phyloP scores from a whole-genome alignment of 495 filamentous ascomycete genomes.

The Cercophora newfieldiana region DNA sequence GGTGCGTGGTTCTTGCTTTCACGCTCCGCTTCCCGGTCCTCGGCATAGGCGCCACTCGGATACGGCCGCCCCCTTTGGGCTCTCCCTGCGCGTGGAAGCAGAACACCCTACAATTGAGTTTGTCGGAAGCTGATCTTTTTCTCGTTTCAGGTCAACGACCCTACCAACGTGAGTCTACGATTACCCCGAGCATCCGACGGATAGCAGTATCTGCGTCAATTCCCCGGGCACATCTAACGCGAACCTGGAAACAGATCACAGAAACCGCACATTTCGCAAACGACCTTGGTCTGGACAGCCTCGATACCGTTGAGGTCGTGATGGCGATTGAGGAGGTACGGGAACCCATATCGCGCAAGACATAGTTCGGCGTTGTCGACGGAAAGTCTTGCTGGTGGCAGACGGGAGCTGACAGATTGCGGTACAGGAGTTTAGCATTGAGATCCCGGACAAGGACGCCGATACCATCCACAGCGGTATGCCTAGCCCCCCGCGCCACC shows the following conservation, averaged over 20 bases:
- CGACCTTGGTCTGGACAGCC: constrained; percentile 91
- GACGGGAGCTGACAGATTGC: constrained; percentile 1
- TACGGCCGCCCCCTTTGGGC: not conserved
- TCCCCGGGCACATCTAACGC: constrained; percentile 8
- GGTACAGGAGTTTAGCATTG: constrained; percentile 95
- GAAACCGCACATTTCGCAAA: constrained; percentile 85
- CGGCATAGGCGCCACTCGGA: not conserved
- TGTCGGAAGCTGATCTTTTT: constrained; percentile 14
- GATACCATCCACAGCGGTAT: constrained; percentile 95
- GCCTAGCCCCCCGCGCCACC: constrained; percentile 35
- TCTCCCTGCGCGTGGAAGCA: not conserved
- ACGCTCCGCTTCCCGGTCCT: not conserved
- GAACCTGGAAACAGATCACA: constrained; percentile 63
- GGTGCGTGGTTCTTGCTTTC: constrained; percentile 54
- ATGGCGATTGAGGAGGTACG: constrained; percentile 99
- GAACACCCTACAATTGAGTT: not conserved
- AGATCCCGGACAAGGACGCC: constrained; percentile 99
- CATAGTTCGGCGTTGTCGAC: not conserved
- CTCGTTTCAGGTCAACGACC: constrained; percentile 65
- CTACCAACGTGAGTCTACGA: constrained; percentile 62
- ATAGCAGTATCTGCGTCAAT: not conserved
- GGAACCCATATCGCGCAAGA: not conserved
- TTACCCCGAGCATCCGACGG: not conserved
- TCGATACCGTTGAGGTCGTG: constrained; percentile 98
- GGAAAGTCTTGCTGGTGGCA: not conserved